These are phyloP conservation scores for Blumeria hordei DNA, from an alignment of 2,329 filamentous ascomycete genomes.

Conservation along the genomic window DNA sequence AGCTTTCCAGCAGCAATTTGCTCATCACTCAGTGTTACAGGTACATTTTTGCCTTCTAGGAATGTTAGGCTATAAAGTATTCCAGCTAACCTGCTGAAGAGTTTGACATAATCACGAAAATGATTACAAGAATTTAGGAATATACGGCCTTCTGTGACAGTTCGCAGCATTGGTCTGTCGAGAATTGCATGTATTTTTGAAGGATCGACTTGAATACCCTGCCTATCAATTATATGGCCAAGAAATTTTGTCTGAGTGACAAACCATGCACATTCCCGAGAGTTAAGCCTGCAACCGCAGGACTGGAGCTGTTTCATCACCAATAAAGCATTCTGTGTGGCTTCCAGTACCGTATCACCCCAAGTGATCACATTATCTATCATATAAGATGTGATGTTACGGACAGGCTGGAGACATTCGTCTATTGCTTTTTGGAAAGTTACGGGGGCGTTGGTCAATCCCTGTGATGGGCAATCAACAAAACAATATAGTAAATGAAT, in stretches of 20 bases:
- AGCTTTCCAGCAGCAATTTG: not conserved
- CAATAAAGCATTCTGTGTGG: not conserved
- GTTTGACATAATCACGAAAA: not conserved
- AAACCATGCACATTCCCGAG: not conserved
- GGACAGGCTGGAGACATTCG: not conserved
- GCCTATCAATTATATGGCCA: not conserved
- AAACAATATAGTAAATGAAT: no score
- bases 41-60: not conserved
- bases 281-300: not conserved
- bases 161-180: not conserved
- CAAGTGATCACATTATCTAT: conserved; percentile 1
- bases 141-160: not conserved
- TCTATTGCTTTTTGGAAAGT: not conserved
- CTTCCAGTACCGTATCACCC: not conserved
- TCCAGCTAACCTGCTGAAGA: not conserved
- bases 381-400: not conserved
- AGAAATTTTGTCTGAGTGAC: not conserved
- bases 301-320: not conserved
- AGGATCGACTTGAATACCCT: not conserved
- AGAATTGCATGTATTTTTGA: not conserved
- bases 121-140: not conserved
- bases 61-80: not conserved
- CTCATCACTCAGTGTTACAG: not conserved
- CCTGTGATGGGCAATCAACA: no score
- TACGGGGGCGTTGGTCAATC: not conserved